These are phyloP conservation scores for Physcomitrium patens DNA, from an alignment of 225 moss, liverwort and hornwort genomes.

Conservation along the genomic window DNA sequence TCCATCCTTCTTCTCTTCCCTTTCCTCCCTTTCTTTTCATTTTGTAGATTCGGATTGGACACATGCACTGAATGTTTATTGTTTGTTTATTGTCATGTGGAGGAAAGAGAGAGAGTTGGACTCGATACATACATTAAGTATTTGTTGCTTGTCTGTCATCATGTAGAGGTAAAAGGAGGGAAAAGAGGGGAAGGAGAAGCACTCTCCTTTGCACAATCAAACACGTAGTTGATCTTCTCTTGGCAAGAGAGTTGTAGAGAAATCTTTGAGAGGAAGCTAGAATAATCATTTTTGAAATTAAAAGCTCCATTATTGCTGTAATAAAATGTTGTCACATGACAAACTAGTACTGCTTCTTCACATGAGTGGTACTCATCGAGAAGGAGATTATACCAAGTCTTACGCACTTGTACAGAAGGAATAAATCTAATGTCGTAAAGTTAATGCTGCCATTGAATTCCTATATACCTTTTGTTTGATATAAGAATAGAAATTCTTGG, in stretches of 20 bases:
- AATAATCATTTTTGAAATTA: too few relatives aligned
- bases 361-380: constrained; percentile 34
- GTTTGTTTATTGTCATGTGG: too few relatives aligned
- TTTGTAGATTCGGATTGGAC: too few relatives aligned
- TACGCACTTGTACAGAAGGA: constrained; percentile 31
- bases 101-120: too few relatives aligned
- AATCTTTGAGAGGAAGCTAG: constrained; percentile 28
- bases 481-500: neutral
- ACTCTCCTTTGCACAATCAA: constrained; percentile 33
- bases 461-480: neutral
- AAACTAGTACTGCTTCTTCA: constrained; percentile 37
- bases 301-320: constrained; percentile 40
- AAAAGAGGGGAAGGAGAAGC: too few relatives aligned
- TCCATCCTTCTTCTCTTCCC: too few relatives aligned
- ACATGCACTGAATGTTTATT: too few relatives aligned
- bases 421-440: neutral
- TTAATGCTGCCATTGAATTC: neutral
- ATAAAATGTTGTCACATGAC: constrained; percentile 35
- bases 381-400: constrained; percentile 38
- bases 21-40: too few relatives aligned
- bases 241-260: constrained; percentile 30
- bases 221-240: constrained; percentile 43
- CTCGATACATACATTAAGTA: too few relatives aligned
- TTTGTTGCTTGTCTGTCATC: too few relatives aligned
- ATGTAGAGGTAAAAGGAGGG: too few relatives aligned